Conservation (phyloP, 768 basidiomycete species). For the Mycena metata region DNA sequence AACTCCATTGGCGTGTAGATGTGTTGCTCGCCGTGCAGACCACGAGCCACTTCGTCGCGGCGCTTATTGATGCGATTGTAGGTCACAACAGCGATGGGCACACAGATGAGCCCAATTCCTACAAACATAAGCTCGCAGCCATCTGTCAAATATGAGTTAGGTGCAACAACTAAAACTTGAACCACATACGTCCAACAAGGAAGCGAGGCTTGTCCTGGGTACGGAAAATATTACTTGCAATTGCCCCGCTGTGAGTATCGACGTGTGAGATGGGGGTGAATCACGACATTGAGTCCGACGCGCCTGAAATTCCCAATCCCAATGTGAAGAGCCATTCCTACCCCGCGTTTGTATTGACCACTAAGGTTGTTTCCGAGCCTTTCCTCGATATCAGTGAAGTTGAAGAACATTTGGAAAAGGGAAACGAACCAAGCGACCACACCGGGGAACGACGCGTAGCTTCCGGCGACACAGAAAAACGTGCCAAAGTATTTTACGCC, state of each 20-base stretch:
- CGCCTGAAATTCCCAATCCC: slow-evolving; percentile 70
- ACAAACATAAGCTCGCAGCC: slow-evolving; percentile 77
- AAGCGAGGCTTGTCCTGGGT: slow-evolving; percentile 71
- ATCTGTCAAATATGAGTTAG: slow-evolving; percentile 53
- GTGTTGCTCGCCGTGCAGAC: slow-evolving; percentile 46
- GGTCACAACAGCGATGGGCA: slow-evolving; percentile 61
- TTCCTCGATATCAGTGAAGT: not conserved
- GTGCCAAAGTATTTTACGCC: slow-evolving; percentile 81
- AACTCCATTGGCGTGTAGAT: slow-evolving; percentile 52
- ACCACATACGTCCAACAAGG: slow-evolving; percentile 69
- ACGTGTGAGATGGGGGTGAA: not conserved
- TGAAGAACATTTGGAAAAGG: slow-evolving; percentile 4
- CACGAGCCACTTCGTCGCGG: slow-evolving; percentile 57
- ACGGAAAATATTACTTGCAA: slow-evolving; percentile 75
- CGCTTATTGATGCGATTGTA: slow-evolving; percentile 70
- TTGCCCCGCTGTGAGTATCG: slow-evolving; percentile 58
- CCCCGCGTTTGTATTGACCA: slow-evolving; percentile 78
- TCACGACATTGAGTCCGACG: not conserved
- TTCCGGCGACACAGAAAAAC: slow-evolving; percentile 75
- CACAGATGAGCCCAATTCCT: slow-evolving; percentile 69
- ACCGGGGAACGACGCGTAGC: slow-evolving; percentile 72
- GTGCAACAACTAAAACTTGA: not conserved
- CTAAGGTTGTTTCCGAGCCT: slow-evolving; percentile 78
- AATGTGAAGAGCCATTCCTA: slow-evolving; percentile 79
- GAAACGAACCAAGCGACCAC: slow-evolving; percentile 67